These are phyloP conservation scores for Euphorbia celastroides DNA, from an alignment of 441 rosid genomes.

Conservation along the genomic window DNA sequence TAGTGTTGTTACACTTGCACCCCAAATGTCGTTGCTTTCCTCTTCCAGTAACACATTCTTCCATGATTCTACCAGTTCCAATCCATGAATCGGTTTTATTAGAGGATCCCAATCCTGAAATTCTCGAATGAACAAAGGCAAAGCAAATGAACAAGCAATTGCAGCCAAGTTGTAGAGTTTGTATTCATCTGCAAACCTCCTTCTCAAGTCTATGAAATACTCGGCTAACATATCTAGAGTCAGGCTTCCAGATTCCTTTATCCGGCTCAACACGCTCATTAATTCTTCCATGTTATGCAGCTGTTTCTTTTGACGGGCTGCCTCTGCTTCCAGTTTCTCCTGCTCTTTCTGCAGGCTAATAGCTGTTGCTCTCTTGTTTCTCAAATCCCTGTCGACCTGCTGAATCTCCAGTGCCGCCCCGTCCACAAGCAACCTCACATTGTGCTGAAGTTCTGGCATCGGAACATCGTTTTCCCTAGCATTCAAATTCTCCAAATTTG, in stretches of 20 bases:
- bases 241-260: conserved; percentile 52
- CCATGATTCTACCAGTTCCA: conserved; percentile 58
- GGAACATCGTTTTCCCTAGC: conserved; percentile 81
- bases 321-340: conserved; percentile 55
- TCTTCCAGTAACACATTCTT: conserved; percentile 62
- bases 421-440: conserved; percentile 69
- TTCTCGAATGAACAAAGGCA: conserved; percentile 70
- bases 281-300: conserved; percentile 58
- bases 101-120: conserved; percentile 98
- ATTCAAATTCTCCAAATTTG: conserved; percentile 79
- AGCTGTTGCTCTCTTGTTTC: conserved; percentile 76
- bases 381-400: conserved; percentile 76
- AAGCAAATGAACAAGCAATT: conserved; percentile 71
- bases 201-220: conserved; percentile 45
- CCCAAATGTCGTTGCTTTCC: conserved; percentile 65
- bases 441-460: conserved; percentile 92
- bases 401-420: conserved; percentile 77
- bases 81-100: conserved; percentile 52
- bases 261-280: conserved; percentile 32
- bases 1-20: conserved; percentile 37
- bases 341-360: conserved; percentile 72
- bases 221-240: conserved; percentile 56
- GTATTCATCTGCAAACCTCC: conserved; percentile 60
- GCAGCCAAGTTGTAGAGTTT: conserved; percentile 65
- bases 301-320: conserved; percentile 44